These are phyloP conservation scores for Datura wrightii DNA, from an alignment of 257 asterid genomes.

Conservation along the genomic window DNA sequence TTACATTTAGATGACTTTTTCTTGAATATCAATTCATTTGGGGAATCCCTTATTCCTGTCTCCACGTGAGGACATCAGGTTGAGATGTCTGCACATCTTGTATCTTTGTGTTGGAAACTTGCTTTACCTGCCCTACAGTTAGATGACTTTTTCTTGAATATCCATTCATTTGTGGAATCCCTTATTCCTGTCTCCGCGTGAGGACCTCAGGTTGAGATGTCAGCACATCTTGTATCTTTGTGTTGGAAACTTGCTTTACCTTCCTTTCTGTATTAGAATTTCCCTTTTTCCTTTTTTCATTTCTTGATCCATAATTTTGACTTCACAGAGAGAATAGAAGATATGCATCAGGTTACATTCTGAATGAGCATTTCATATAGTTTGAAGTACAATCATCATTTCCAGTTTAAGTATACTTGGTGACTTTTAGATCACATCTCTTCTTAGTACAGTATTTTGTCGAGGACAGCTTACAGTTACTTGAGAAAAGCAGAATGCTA, in stretches of 20 bases:
- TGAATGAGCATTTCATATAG: not conserved
- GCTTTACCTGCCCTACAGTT: constrained; percentile 17
- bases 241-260: not conserved
- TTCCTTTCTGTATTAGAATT: constrained; percentile 11
- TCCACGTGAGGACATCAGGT: not conserved
- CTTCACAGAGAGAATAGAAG: not conserved
- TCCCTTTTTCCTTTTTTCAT: constrained; percentile 18
- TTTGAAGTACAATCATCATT: not conserved
- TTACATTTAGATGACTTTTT: not conserved
- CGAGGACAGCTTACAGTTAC: not conserved
- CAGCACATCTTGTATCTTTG: not conserved
- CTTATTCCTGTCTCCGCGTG: not conserved
- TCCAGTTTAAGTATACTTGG: constrained; percentile 1
- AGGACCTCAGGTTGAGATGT: not conserved
- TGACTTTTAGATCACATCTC: constrained; percentile 14
- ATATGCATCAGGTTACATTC: not conserved
- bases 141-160: not conserved
- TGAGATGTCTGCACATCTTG: not conserved
- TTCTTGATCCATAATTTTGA: not conserved
- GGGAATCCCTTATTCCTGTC: constrained; percentile 7
- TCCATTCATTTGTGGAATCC: not conserved
- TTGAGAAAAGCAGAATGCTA: not conserved
- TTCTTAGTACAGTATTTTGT: constrained; percentile 19
- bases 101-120: not conserved
- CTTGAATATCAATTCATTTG: not conserved